Base-by-base conservation (phyloP, 805 yeast species). In the Sugiyamaella americana region DNA sequence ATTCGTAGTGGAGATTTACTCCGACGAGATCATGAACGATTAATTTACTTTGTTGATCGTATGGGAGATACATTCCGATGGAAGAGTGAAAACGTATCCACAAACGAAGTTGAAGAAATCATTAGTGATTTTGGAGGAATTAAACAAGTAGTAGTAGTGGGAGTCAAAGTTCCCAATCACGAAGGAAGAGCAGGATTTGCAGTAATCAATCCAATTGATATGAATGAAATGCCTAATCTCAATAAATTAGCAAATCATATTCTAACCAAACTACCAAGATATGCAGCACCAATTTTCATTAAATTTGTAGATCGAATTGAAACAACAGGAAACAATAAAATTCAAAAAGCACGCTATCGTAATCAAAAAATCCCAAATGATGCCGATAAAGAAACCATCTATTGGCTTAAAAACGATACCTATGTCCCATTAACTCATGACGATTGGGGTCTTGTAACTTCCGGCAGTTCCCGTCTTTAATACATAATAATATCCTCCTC, bases 151-250 rank as follows among this genome's bases (percentile, higher is more conserved):
- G 78, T 82, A 10, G 88, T 87, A 40, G 96, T 89, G 19, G 96
- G 93, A 44, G 96, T 96, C 32, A 75, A 75, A 59, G 82, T 89
- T 6, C 93, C 91, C 3, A 74, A 80, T 45, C 94, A 89, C 59
- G 98, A 89, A 65, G 98, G 98, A 34, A 75, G 96, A 57, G 95
- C 96, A 11, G 97, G 98, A 0, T 86, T 84, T 63, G 95, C 93
- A 0, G 82, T 87, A 2, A 60, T 88, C 10, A 81, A 82, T 58
- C 74, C 80, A 2, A 58, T 61, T 8, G 42, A 62, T 2, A 61
- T 63, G 5, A 53, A 55, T 5, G 54, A 53, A 16, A 52, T 58
- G 11, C 59, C 78, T 2, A 58, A 64, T 44, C 63, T 80, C 41
- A 56, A 66, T 4, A 63, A 63, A 10, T 51, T 79, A 35, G 67